These are phyloP conservation scores for Cryptosporidium sp. DNA, from an alignment of 169 alveolate species.

Conservation along the genomic window DNA sequence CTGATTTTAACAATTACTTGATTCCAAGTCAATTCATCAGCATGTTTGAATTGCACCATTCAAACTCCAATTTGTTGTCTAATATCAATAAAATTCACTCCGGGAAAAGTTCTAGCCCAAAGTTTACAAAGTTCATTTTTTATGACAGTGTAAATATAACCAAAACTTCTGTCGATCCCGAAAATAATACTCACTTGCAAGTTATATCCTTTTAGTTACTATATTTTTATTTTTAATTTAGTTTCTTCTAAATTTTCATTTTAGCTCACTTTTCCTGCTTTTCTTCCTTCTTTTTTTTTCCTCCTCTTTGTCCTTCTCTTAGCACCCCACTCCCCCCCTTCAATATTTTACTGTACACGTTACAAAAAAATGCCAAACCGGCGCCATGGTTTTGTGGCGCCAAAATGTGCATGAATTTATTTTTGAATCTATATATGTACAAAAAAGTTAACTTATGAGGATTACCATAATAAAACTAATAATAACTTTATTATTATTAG, in stretches of 20 bases:
- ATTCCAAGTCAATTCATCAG: constrained; percentile 24
- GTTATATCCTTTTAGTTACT: background rate
- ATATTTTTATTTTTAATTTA: background rate
- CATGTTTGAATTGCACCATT: background rate
- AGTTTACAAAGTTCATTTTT: background rate
- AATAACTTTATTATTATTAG: background rate
- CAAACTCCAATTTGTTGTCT: background rate
- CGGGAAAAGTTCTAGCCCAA: background rate
- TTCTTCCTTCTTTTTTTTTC: too few species aligned
- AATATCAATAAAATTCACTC: background rate
- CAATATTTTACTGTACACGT: background rate
- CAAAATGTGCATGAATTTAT: constrained; percentile 23
- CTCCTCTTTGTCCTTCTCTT: background rate
- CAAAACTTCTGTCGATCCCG: background rate
- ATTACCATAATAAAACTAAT: background rate
- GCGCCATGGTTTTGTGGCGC: constrained; percentile 8
- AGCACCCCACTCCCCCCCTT: too few species aligned
- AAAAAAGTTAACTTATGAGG: background rate
- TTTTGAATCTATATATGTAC: constrained; percentile 20
- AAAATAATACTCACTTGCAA: background rate
- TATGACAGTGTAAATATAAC: background rate
- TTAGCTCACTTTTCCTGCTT: background rate
- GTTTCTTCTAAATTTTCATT: background rate
- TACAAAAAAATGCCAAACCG: constrained; percentile 19
- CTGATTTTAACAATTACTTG: constrained; percentile 30